Evolutionary conservation across 2,329 filamentous ascomycete species (phyloP).

Genomic region (Dactylellina cionopaga): DNA sequence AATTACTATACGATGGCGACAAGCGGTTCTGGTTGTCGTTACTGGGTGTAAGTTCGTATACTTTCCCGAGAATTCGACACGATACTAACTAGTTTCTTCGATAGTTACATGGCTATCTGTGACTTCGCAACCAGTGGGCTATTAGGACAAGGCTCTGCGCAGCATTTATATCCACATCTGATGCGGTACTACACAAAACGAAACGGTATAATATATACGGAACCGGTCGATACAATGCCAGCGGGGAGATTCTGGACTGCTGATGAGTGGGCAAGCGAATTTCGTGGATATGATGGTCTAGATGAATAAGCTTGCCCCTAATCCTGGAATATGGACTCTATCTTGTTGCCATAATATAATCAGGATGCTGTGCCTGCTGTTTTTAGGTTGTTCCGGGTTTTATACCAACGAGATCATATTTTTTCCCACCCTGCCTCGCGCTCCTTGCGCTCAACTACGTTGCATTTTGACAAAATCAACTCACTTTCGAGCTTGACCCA

Average conservation of each 20-base stretch:
- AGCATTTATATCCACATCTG: neutral
- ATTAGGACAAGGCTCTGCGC: neutral
- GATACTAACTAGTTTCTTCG: neutral
- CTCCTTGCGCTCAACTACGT: too few relatives aligned
- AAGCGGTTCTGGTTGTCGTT: slow-evolving; percentile 2
- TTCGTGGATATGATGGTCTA: neutral
- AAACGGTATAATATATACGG: neutral
- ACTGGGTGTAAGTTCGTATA: slow-evolving; percentile 2
- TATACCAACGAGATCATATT: too few relatives aligned
- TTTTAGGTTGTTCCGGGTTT: too few relatives aligned
- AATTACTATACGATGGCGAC: slow-evolving; percentile 6
- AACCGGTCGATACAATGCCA: neutral
- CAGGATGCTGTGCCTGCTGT: too few relatives aligned
- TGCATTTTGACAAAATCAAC: too few relatives aligned
- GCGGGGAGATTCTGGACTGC: slow-evolving; percentile 8
- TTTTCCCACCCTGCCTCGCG: too few relatives aligned
- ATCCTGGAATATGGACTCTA: too few relatives aligned
- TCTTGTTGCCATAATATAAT: too few relatives aligned
- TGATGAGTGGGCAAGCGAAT: neutral
- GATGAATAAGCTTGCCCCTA: too few relatives aligned
- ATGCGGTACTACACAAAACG: neutral
- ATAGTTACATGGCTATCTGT: slow-evolving; percentile 2
- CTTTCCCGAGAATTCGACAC: too few relatives aligned
- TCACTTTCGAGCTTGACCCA: too few relatives aligned
- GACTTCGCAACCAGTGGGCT: neutral